Percentiles rank a stretch among this genome's conserved stretches.
Conservation (phyloP, 768 basidiomycete species). For the Gymnopilus dilepis region DNA sequence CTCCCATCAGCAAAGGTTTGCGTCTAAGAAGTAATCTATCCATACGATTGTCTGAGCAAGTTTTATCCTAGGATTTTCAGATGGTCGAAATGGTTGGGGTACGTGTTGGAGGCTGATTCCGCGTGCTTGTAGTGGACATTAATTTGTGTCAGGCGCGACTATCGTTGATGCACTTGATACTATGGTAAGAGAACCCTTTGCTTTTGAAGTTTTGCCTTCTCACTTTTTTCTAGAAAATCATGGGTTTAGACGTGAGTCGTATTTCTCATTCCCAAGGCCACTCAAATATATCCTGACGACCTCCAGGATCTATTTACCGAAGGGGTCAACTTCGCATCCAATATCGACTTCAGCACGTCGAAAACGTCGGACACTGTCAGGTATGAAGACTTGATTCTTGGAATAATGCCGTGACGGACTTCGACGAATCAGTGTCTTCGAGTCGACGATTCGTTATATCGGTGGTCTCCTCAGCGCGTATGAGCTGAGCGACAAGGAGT, state of each 20-base stretch:
- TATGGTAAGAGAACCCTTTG: constrained; percentile 46
- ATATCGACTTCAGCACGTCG: constrained; percentile 60
- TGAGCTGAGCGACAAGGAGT: constrained; percentile 62
- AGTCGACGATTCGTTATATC: constrained; percentile 77
- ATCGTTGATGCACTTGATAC: constrained; percentile 67
- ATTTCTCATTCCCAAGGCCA: not conserved
- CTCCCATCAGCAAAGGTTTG: constrained; percentile 50
- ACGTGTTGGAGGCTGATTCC: not conserved
- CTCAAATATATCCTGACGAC: not conserved
- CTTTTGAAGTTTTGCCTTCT: not conserved
- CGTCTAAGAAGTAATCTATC: not conserved
- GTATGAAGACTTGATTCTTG: constrained; percentile 19
- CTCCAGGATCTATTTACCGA: constrained; percentile 56
- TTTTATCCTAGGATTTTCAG: constrained; percentile 32
- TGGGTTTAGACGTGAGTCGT: constrained; percentile 54
- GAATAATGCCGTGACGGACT: not conserved
- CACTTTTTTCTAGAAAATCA: constrained; percentile 47
- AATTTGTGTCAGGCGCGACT: constrained; percentile 52
- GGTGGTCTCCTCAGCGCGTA: constrained; percentile 71
- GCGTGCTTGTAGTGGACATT: not conserved
- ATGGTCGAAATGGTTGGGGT: constrained; percentile 52
- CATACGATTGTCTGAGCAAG: not conserved
- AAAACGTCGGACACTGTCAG: constrained; percentile 48
- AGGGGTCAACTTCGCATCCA: constrained; percentile 53
- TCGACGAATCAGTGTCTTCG: constrained; percentile 60